Conservation (phyloP, 2,329 filamentous ascomycete genomes). For the Microcyclospora pomicola region DNA sequence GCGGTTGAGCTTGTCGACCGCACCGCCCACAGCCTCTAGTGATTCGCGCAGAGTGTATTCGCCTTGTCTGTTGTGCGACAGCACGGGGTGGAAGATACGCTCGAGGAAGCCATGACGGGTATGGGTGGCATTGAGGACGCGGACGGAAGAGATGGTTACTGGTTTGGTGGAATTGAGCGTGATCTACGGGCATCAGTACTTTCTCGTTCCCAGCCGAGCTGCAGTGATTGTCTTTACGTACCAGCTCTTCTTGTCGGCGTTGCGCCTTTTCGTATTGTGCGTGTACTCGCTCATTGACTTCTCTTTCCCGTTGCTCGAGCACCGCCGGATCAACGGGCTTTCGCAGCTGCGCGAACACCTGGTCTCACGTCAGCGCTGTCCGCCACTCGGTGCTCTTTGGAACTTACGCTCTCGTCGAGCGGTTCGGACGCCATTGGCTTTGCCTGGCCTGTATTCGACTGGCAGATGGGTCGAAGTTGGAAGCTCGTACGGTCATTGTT, state of each 20-base stretch:
- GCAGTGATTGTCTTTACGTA: constrained; percentile 24
- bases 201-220: constrained; percentile 1
- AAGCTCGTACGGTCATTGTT: no score
- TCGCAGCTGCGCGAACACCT: constrained; percentile 49
- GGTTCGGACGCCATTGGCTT: constrained; percentile 10
- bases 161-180: constrained; percentile 74
- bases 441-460: neutral
- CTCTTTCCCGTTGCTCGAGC: constrained; percentile 45
- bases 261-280: constrained; percentile 50
- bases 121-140: constrained; percentile 66
- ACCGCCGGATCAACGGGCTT: constrained; percentile 45
- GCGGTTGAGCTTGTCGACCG: constrained; percentile 59
- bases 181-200: constrained; percentile 37
- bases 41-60: constrained; percentile 70
- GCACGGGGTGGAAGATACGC: constrained; percentile 61
- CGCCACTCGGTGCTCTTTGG: neutral
- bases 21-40: constrained; percentile 54
- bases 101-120: constrained; percentile 78
- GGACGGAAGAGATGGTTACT: constrained; percentile 73
- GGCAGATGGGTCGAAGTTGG: no score
- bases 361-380: constrained; percentile 8
- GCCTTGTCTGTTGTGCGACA: constrained; percentile 43
- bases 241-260: constrained; percentile 50
- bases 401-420: constrained; percentile 10
- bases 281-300: constrained; percentile 44